Evolutionary conservation across 208 protist genomes (phyloP).

Genomic region (Plasmodiophora brassicae): DNA sequence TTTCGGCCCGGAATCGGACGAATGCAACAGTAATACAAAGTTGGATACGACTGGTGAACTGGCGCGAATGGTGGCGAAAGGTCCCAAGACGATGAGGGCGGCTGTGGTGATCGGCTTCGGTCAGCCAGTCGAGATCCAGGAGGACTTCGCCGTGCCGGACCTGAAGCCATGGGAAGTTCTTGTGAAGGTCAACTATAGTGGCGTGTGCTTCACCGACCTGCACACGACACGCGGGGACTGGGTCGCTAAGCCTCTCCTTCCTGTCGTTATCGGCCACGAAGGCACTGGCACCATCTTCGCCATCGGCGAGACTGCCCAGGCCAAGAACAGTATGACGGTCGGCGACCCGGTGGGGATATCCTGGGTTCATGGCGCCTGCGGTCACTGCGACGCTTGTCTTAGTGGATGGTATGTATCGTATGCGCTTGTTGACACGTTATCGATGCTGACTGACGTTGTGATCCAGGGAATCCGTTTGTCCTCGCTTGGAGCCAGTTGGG

Average conservation of each 20-base stretch:
- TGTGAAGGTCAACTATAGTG: background rate
- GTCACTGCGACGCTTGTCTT: background rate
- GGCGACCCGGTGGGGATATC: background rate
- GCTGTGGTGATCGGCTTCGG: background rate
- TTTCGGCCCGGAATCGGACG: too few relatives aligned
- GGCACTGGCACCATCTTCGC: background rate
- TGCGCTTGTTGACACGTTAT: too few relatives aligned
- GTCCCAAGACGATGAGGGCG: conserved; percentile 13
- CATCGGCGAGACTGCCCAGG: background rate
- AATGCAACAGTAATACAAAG: too few relatives aligned
- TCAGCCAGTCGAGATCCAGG: background rate
- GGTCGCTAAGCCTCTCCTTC: background rate
- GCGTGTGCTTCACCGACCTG: background rate
- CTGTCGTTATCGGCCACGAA: background rate
- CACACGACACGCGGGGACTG: background rate
- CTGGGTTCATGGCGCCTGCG: background rate
- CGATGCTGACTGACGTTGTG: too few relatives aligned
- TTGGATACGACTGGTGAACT: too few relatives aligned
- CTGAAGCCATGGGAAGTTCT: background rate
- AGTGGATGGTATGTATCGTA: background rate
- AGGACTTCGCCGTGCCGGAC: background rate
- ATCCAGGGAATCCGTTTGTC: background rate
- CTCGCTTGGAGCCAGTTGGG: background rate
- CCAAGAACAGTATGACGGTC: background rate
- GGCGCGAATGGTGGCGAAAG: too few relatives aligned